A percentile compares a stretch with the other conserved stretches of the same genome.
Evolutionary conservation across 148 eudicot genomes (phyloP).

Genomic region (Rhododendron williamsianum): DNA sequence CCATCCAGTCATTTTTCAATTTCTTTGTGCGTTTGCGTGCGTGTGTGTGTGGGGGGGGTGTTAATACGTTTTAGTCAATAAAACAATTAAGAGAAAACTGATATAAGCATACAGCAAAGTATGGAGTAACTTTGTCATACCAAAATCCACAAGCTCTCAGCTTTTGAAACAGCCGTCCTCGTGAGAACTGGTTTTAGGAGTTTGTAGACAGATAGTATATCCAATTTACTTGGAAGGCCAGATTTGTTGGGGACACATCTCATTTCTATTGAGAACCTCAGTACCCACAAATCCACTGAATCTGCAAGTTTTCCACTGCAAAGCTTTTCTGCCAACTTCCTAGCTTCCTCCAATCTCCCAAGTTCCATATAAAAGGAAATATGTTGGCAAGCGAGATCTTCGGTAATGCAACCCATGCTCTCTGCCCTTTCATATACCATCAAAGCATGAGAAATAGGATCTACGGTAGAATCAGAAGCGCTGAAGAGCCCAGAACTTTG

Average conservation of each 20-base stretch:
- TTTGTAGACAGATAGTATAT: conserved; percentile 29
- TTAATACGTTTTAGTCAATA: neutral
- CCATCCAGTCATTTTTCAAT: neutral
- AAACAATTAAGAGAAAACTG: neutral
- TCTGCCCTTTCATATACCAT: conserved; percentile 62
- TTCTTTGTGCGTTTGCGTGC: neutral
- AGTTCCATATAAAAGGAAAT: conserved; percentile 44
- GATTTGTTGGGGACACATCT: conserved; percentile 26
- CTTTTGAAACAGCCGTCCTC: conserved; percentile 39
- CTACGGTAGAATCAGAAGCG: conserved; percentile 18
- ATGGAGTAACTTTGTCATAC: conserved; percentile 34
- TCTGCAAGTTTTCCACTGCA: conserved; percentile 50
- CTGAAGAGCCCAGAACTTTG: conserved; percentile 15
- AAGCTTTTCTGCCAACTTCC: conserved; percentile 47
- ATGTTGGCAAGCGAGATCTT: conserved; percentile 69
- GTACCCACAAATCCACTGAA: conserved; percentile 50
- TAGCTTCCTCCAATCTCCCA: conserved; percentile 57
- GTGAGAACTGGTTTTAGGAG: conserved; percentile 42
- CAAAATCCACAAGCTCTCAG: conserved; percentile 72
- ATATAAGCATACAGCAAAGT: neutral
- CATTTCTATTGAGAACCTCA: conserved; percentile 64
- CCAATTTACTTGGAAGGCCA: conserved; percentile 33
- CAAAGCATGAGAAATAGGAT: conserved; percentile 40
- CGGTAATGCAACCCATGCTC: conserved; percentile 46
- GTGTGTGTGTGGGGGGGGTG: neutral